A percentile compares a stretch with the other conserved stretches of the same genome.
Conservation (phyloP, 2,329 filamentous ascomycete species). For the Penicillium occitanis region DNA sequence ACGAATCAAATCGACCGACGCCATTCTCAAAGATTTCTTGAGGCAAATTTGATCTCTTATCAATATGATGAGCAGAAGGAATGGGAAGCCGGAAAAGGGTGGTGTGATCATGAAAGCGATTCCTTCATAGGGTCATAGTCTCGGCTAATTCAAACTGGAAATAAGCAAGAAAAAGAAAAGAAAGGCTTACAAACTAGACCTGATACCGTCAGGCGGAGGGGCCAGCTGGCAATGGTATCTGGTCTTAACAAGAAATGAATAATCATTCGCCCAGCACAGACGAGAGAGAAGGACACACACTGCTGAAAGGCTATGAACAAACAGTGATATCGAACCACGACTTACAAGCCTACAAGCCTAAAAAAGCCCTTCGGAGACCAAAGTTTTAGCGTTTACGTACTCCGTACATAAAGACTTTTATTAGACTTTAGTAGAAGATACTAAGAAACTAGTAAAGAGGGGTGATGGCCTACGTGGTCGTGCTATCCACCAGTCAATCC, state of each 20-base stretch:
- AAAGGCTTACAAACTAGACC: neutral
- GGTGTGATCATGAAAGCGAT: neutral
- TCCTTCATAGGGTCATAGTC: neutral
- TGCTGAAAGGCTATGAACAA: neutral
- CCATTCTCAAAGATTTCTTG: neutral
- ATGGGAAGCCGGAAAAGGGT: neutral
- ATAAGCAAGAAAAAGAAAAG: neutral
- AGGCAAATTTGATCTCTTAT: neutral
- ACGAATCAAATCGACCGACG: neutral
- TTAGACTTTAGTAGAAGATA: neutral
- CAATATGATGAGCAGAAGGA: neutral
- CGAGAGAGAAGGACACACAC: neutral
- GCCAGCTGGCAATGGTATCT: constrained; percentile 2
- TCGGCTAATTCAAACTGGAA: neutral
- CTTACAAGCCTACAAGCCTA: neutral
- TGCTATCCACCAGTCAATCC: constrained; percentile 19
- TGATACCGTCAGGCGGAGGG: neutral
- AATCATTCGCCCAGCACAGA: neutral
- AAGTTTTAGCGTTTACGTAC: neutral
- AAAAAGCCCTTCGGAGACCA: neutral
- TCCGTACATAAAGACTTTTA: neutral
- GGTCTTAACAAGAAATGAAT: too few relatives aligned
- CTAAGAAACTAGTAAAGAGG: constrained; percentile 1
- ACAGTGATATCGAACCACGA: neutral
- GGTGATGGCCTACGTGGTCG: constrained; percentile 17